Base-by-base conservation (phyloP, 1,284 basidiomycete genomes). In the Gomphus bonarii region DNA sequence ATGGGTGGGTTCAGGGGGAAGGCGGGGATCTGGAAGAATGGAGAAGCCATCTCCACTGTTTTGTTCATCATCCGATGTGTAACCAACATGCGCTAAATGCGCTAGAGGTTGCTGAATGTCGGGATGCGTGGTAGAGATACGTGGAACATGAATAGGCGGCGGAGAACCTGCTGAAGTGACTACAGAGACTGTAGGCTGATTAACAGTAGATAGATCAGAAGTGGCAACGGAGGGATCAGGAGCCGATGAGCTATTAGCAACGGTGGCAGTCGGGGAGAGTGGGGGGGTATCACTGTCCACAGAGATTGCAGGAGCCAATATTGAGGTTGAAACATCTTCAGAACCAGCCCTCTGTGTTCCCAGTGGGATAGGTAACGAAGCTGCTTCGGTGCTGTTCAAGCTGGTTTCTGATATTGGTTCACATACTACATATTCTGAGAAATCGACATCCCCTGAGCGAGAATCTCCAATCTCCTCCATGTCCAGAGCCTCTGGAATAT, bases 131-230 rank as follows among this genome's bases (percentile, higher is more conserved):
- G 25, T n/a, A 30, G 12, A 31, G 47, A 35, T 7, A 49, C 47
- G 47, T 16, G 47, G 20, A n/a, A 49, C 3, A n/a, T 49, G 47
- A 18, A 49, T 49, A 16, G 47, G 47, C 3, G 47, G 47, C 14
- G 47, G 47, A 1, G 47, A 49, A n/a, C 28, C 5, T 22, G 47
- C 31, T 18, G 47, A 49, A 30, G 47, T 49, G 47, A 49, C 47
- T 6, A 49, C 47, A 16, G 47, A 49, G 8, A 49, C 31, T n/a
- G 47, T 7, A 18, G 47, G 25, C 25, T 30, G 28, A 18, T 49
- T 49, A 25, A 49, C 47, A 18, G 47, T 49, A 16, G 47, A 49
- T 30, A 49, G 47, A 49, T 49, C 47, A 49, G 47, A 49, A 6
- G 47, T 49, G 20, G 47, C 47, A 30, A 49, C 20, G 47, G 47